phyloP scores from a whole-genome alignment of 176 grass and related monocot genomes.

The Tillandsia leiboldiana region DNA sequence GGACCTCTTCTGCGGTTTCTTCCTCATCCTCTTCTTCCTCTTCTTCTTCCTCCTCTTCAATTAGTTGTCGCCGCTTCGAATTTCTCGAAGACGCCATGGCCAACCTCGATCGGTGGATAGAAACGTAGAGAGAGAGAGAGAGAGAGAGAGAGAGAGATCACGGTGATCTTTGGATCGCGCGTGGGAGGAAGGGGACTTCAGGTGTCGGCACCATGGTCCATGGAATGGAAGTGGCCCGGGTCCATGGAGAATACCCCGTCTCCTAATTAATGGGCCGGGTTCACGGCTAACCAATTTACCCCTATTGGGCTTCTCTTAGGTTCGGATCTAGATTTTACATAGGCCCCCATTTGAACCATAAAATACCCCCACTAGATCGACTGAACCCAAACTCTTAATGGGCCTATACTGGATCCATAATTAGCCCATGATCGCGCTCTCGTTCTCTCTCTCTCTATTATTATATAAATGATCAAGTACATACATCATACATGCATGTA shows the following conservation, averaged over 20 bases:
- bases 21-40: constrained; percentile 30
- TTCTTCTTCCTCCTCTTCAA: constrained; percentile 34
- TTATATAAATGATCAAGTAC: too few species aligned
- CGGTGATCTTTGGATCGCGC: constrained; percentile 14
- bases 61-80: constrained; percentile 50
- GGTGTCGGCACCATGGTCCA: constrained; percentile 1
- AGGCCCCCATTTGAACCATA: too few species aligned
- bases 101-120: constrained; percentile 33
- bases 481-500: too few species aligned
- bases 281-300: too few species aligned
- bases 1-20: constrained; percentile 51
- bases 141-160: background rate
- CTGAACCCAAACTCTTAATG: too few species aligned
- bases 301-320: background rate
- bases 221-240: background rate
- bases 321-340: background rate
- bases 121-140: background rate
- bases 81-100: constrained; percentile 43
- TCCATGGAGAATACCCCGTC: too few species aligned
- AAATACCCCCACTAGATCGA: too few species aligned
- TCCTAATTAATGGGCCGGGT: background rate
- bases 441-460: too few species aligned
- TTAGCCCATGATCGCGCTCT: too few species aligned
- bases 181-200: constrained; percentile 17
- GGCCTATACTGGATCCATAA: too few species aligned